Base-by-base conservation (phyloP, 2,329 filamentous ascomycete species). In the Xylariaceae sp. region DNA sequence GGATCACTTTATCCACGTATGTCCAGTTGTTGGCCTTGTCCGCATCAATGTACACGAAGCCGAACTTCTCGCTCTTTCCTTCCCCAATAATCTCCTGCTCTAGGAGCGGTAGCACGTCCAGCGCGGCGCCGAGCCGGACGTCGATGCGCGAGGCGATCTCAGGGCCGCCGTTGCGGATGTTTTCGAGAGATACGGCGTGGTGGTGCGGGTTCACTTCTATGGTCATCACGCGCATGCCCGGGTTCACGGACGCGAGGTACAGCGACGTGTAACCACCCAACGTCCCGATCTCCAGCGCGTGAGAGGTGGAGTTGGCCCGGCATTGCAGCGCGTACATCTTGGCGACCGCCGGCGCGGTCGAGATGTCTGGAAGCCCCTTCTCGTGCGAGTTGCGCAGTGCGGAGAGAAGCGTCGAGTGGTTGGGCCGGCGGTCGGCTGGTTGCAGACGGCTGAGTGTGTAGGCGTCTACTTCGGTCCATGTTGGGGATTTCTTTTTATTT, bases 251-350 rank as follows among this genome's bases (percentile, higher is more conserved):
- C 14, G 47, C 40, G 2, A 50, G 36, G 42, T 42, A 48, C 34
- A 48, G 41, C 5, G 42, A 38, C n/a, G 47, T 48, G 36, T 48
- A 50, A n/a, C n/a, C 47, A n/a, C 47, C 47, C 11, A 50, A 36
- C 4, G 47, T 50, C 23, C 47, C 47, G 32, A 50, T 17, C 28
- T 50, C 47, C 1, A 50, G 40, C 11, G 45, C 45, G 31, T 48
- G 45, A 34, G 26, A 24, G 16, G 42, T 42, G 11, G 6, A 7
- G 18, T 26, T 27, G 14, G 45, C 39, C 34, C 30, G 32, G 45
- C 45, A 48, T 11, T 48, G 45, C 40, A 48, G 31, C 7, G 45
- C 45, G 37, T 45, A 48, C 34, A 46, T 38, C 36, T 46, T 48
- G 14, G 42, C 40, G 2, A 48, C 17, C 5, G 17, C 33, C 9